Base-by-base conservation (phyloP, 768 basidiomycete species). In the Strobilomyces dryophilus region DNA sequence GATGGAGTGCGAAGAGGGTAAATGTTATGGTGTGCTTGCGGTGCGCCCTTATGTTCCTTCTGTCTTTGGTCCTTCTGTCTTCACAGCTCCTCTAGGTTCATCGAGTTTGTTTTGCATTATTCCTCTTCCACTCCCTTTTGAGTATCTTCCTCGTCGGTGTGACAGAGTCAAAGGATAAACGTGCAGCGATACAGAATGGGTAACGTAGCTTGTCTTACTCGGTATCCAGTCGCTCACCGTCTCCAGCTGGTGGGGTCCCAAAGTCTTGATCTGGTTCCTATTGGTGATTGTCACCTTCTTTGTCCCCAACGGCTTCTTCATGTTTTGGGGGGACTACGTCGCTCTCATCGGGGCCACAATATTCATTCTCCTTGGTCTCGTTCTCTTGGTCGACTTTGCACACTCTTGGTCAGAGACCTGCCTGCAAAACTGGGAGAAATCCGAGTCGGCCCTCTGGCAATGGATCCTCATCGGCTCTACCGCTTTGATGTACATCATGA, bases 401-500 rank as follows among this genome's bases (percentile, higher is more conserved):
- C 97, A 99, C 67, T 89, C 92, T 6, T 98, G 95, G 95, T 92
- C 93, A 15, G 97, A 99, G 72, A 95, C 85, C 7, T 98, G 95
- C 68, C 80, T 98, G 48, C 87, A 95, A 59, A 92, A 93, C 50
- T 98, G 93, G 95, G 95, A 98, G 68, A 82, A 83, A 53, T 83
- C 82, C 2, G 80, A 82, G 42, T 95, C 93, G 10, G 89, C 87
- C 59, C 71, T 95, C 47, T 99, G 97, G 97, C 93, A 97, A 68
- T 98, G 89, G 83, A 83, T 95, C 52, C 85, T 98, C 49, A 85
- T 99, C 49, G 86, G 90, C 5, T 95, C 94, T 8, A 98, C 97
- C 0, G 85, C 85, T n/a, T 74, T 81, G 43, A 87, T 94, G 81
- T 98, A 97, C 71, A 77, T 81, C 24, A 85, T 82, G 58, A 82